phyloP scores from a whole-genome alignment of 495 filamentous ascomycete genomes.

The Penicillium paradoxum region DNA sequence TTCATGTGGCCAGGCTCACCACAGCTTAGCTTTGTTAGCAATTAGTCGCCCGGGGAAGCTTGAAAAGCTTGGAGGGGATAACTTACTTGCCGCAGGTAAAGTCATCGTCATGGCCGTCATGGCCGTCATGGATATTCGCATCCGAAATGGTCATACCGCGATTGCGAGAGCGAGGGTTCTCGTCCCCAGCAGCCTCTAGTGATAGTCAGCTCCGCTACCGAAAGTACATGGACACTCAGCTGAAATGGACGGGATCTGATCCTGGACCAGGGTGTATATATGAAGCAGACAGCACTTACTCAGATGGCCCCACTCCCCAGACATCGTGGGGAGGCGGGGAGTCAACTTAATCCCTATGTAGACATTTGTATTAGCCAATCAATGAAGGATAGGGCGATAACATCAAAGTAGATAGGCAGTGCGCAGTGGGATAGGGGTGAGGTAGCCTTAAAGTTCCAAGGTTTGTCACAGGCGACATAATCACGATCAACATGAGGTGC shows the following conservation, averaged over 20 bases:
- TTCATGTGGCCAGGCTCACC: conserved; percentile 50
- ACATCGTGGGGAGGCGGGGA: background rate
- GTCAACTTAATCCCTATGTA: background rate
- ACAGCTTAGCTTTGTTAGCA: conserved; percentile 40
- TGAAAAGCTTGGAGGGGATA: background rate
- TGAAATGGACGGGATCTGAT: background rate
- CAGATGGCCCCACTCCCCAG: background rate
- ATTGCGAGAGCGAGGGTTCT: background rate
- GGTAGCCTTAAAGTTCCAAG: too few species aligned
- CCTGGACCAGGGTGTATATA: background rate
- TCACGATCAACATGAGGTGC: too few species aligned
- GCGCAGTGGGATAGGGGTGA: too few species aligned
- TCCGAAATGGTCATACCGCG: background rate
- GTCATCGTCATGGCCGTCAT: conserved; percentile 1
- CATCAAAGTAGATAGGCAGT: too few species aligned
- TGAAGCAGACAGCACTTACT: background rate
- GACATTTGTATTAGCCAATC: background rate
- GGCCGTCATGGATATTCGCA: background rate
- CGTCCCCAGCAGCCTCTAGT: background rate
- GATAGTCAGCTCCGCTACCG: background rate
- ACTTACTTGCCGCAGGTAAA: conserved; percentile 35
- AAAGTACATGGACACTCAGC: background rate
- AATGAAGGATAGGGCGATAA: too few species aligned
- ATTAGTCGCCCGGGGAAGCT: background rate
- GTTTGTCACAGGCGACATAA: too few species aligned